Evolutionary conservation across 371 early-diverging fungal species (phyloP).

Genomic region (Zopfochytrium polystomum): DNA sequence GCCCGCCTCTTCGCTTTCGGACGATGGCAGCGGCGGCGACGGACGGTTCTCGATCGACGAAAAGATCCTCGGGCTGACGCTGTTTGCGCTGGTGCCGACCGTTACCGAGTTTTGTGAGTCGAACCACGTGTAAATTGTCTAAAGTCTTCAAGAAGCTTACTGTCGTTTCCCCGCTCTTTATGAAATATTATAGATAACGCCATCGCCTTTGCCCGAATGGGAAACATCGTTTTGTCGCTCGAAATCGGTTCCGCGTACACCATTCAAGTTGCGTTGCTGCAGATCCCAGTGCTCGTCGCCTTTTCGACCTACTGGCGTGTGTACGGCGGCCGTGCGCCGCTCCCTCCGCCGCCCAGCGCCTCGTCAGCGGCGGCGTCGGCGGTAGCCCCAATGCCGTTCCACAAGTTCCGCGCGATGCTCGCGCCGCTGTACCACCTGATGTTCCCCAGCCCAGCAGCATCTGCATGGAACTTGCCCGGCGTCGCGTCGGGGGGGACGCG

Average conservation of each 20-base stretch:
- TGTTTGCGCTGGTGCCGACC: constrained; percentile 94
- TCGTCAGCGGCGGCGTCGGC: background rate
- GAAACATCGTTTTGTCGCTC: constrained; percentile 90
- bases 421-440: constrained; percentile 1
- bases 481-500: background rate
- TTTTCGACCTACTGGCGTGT: constrained; percentile 65
- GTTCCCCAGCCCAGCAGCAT: too few species aligned
- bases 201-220: constrained; percentile 88
- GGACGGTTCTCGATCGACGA: constrained; percentile 61
- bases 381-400: constrained; percentile 2
- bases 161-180: background rate
- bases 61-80: constrained; percentile 85
- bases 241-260: constrained; percentile 97
- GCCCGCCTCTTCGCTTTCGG: background rate
- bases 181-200: constrained; percentile 79
- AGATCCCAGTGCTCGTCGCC: constrained; percentile 88
- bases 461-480: background rate
- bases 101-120: constrained; percentile 83
- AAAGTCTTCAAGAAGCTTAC: too few species aligned
- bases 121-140: background rate
- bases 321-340: constrained; percentile 6
- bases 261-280: constrained; percentile 90
- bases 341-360: background rate
- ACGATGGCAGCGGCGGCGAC: background rate
- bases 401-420: background rate